phyloP scores from a whole-genome alignment of 2,329 filamentous ascomycete genomes.

The Xylaria sp. region DNA sequence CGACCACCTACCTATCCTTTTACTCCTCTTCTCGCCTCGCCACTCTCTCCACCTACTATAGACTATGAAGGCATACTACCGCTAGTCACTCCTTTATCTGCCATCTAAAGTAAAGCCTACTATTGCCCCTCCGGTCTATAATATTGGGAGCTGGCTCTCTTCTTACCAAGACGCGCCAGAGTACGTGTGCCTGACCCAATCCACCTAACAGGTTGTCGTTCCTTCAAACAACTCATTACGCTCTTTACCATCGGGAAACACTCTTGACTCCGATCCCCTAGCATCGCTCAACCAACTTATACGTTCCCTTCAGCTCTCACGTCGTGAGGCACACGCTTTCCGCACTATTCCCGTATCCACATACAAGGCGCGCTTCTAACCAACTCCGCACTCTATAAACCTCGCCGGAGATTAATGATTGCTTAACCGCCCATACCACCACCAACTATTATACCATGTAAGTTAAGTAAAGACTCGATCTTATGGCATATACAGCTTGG shows the following conservation, averaged over 20 bases:
- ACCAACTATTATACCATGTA: slow-evolving; percentile 53
- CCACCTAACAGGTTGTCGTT: slow-evolving; percentile 56
- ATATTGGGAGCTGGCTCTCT: slow-evolving; percentile 68
- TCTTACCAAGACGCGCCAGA: slow-evolving; percentile 54
- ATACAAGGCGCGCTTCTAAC: slow-evolving; percentile 50
- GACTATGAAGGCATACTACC: slow-evolving; percentile 48
- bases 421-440: slow-evolving; percentile 47
- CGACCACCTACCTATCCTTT: slow-evolving; percentile 52
- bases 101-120: slow-evolving; percentile 50
- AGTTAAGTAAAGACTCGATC: slow-evolving; percentile 50
- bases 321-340: slow-evolving; percentile 51
- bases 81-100: slow-evolving; percentile 63
- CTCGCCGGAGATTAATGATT: slow-evolving; percentile 47
- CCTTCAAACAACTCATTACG: slow-evolving; percentile 56
- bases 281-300: slow-evolving; percentile 41
- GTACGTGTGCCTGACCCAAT: slow-evolving; percentile 49
- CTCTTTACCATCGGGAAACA: slow-evolving; percentile 48
- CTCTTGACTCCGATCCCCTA: slow-evolving; percentile 32
- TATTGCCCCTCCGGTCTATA: slow-evolving; percentile 57
- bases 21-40: slow-evolving; percentile 57
- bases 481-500: slow-evolving; percentile 52
- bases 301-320: slow-evolving; percentile 52
- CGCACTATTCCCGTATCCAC: slow-evolving; percentile 47
- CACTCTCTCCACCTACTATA: slow-evolving; percentile 55
- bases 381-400: slow-evolving; percentile 40